Evolutionary conservation across 2,329 filamentous ascomycete genomes (phyloP).

Genomic region (Hymenoscyphus infarciens): DNA sequence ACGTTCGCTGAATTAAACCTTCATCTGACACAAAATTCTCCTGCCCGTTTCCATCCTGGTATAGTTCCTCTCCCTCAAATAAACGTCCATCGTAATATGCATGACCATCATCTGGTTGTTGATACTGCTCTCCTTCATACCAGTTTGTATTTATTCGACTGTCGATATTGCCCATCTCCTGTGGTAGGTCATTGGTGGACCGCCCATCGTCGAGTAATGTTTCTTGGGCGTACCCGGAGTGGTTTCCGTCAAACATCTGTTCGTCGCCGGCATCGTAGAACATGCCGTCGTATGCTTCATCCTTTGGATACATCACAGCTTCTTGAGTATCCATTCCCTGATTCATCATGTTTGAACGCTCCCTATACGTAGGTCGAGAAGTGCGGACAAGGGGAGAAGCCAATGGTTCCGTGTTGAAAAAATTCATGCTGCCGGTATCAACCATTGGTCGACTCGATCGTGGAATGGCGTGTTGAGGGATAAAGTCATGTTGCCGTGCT

Average conservation of each 20-base stretch:
- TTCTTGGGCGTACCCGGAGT: background rate
- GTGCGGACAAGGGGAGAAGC: background rate
- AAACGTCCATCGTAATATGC: background rate
- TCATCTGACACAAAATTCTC: background rate
- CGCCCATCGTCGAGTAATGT: background rate
- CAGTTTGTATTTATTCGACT: background rate
- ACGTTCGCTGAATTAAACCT: background rate
- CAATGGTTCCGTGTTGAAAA: background rate
- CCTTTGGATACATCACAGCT: background rate
- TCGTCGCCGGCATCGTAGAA: background rate
- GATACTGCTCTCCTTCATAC: background rate
- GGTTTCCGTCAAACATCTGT: background rate
- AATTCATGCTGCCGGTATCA: background rate
- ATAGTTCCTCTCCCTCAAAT: background rate
- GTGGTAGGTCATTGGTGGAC: background rate
- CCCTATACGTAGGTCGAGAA: background rate
- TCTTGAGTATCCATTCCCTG: background rate
- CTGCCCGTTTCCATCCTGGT: background rate
- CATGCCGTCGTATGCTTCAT: background rate
- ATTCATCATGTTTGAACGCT: background rate
- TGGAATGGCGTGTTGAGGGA: too few species aligned
- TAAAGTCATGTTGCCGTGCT: conserved; percentile 7
- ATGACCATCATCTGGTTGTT: background rate
- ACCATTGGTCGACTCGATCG: background rate
- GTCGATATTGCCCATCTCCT: background rate